Evolutionary conservation across 306 rosid species (phyloP), one percentile per base, ranked within the genome.

Genomic region (Gillenia trifoliata): DNA sequence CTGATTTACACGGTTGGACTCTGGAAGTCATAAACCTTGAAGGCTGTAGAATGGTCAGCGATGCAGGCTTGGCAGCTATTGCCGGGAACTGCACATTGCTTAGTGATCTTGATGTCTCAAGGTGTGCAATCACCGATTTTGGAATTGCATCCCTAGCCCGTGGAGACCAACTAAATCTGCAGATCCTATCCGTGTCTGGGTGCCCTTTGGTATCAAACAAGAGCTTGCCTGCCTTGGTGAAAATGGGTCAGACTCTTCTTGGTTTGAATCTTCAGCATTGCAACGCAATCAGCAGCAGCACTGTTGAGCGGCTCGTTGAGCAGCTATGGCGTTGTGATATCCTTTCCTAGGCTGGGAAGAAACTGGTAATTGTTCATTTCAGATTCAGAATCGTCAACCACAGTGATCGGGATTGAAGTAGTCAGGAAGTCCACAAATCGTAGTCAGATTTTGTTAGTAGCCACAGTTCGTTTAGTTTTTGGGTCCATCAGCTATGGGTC

Each of bases 241-340:
- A 85, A 31, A 25, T 92, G 80, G 96, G 98, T 9, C 47, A 74
- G 71, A 76, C 87, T 34, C 98, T 95, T 4, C n/a, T 64, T 50
- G 99, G 99, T 26, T 81, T 95, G 41, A 95, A 95, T 75, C 80
- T 95, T 60, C 89, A 76, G 78, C 83, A 82, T 59, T 95, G 99
- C 89, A 92, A 85, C 3, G 81, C 76, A 34, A 85, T 90, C 83
- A 85, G 91, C 85, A 73, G 81, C 71, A 74, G 86, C 70, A 30
- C 87, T 0, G 83, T 90, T 25, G 85, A 81, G 68, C 79, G 38
- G 75, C 96, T 95, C 71, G 57, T 80, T 76, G 87, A 83, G 67
- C 86, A 69, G 74, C 87, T 90, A 23, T 90, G 92, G 96, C 86
- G 79, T 76, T 92, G 97, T 72, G 96, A 95, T 77, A 86, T 90